Percentiles rank a stretch among this genome's conserved stretches.
Conservation (phyloP, 2,329 filamentous ascomycete genomes). For the Didymella pomorum region DNA sequence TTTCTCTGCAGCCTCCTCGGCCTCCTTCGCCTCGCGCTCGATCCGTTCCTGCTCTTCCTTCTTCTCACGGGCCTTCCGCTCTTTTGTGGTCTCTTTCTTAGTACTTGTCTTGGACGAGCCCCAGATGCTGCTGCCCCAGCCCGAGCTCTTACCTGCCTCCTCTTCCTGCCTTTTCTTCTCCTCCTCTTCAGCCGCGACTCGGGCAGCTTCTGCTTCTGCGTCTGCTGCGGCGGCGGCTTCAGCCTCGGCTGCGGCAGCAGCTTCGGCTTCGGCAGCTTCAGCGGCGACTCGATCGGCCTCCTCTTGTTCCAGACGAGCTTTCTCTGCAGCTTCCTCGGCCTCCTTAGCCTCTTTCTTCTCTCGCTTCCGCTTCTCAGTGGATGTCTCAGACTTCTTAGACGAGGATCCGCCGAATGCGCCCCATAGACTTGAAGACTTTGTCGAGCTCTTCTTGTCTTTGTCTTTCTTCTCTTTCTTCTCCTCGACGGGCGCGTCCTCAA, state of each 20-base stretch:
- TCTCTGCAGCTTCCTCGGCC: conserved; percentile 37
- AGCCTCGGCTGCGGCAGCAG: conserved; percentile 29
- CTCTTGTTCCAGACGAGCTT: conserved; percentile 50
- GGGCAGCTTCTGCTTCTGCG: conserved; percentile 19
- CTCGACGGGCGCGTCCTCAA: conserved; percentile 25
- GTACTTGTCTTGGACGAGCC: conserved; percentile 31
- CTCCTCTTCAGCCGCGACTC: conserved; percentile 41
- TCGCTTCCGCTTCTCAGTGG: conserved; percentile 43
- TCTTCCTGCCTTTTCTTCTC: conserved; percentile 37
- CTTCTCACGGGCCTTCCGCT: conserved; percentile 45
- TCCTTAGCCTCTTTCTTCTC: conserved; percentile 49
- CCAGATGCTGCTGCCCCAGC: conserved; percentile 33
- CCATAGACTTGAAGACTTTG: conserved; percentile 37
- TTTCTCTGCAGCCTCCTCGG: conserved; percentile 34
- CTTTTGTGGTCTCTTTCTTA: conserved; percentile 50
- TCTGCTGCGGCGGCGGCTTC: conserved; percentile 29
- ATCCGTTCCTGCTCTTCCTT: conserved; percentile 38
- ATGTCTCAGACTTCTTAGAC: conserved; percentile 43
- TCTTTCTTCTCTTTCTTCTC: conserved; percentile 43
- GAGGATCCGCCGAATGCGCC: conserved; percentile 25
- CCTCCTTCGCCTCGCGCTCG: conserved; percentile 23
- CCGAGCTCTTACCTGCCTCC: conserved; percentile 35
- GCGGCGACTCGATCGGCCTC: conserved; percentile 47
- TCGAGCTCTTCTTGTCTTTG: conserved; percentile 23
- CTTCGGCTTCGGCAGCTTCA: conserved; percentile 44